phyloP scores from a whole-genome alignment of 2,329 filamentous ascomycete genomes.

The Cladosporium cucumerinum region DNA sequence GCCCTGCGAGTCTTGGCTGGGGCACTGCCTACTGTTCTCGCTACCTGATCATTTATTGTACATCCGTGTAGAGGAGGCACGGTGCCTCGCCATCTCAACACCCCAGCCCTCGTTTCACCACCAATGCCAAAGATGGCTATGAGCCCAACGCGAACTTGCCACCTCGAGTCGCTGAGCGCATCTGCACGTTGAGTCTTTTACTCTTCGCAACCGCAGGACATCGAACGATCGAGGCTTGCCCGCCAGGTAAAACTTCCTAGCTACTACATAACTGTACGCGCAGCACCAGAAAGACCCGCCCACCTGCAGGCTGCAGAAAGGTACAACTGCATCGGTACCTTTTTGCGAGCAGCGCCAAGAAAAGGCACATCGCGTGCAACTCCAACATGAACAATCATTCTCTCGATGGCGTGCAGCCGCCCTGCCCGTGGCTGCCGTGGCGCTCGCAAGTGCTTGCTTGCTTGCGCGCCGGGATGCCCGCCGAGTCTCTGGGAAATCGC shows the following conservation, averaged over 20 bases:
- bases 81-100: neutral
- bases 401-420: conserved; percentile 4
- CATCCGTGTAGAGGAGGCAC: neutral
- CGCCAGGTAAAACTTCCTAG: neutral
- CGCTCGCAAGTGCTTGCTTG: neutral
- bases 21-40: neutral
- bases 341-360: conserved; percentile 1
- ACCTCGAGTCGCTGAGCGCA: neutral
- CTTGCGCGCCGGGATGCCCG: conserved; percentile 1
- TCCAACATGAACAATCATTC: neutral
- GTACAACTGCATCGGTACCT: conserved; percentile 5
- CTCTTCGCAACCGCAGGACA: neutral
- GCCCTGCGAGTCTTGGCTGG: neutral
- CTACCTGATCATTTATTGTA: neutral
- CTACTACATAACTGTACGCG: conserved; percentile 8
- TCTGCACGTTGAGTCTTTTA: neutral
- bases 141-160: neutral
- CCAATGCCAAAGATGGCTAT: neutral
- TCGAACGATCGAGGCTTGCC: conserved; percentile 14
- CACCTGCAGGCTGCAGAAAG: conserved; percentile 3
- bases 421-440: neutral
- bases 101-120: neutral
- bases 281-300: conserved; percentile 5
- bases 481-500: conserved; percentile 11
- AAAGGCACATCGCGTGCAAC: neutral